These are phyloP conservation scores for Agroathelia rolfsii DNA, from an alignment of 1,284 basidiomycete species.

Conservation along the genomic window DNA sequence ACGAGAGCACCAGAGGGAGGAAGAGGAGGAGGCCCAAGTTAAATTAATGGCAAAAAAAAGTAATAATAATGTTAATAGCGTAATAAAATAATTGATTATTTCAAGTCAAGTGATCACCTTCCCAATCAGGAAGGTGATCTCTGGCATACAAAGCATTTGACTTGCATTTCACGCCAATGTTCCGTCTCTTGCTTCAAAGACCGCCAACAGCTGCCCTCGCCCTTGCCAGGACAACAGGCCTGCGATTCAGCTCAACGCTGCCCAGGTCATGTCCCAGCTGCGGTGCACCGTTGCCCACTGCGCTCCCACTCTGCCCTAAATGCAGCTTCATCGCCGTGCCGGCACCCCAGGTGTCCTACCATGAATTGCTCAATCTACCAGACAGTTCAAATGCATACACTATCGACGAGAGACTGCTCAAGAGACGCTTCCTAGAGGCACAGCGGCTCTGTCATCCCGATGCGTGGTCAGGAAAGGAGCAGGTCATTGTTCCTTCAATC, in stretches of 20 bases:
- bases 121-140: no score
- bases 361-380: slow-evolving; percentile 53
- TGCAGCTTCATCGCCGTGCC: slow-evolving; percentile 59
- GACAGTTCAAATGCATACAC: slow-evolving; percentile 56
- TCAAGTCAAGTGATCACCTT: no score
- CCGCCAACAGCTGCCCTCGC: background rate
- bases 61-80: no score
- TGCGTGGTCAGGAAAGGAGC: slow-evolving; percentile 56
- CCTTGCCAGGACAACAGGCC: no score
- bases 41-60: no score
- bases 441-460: slow-evolving; percentile 79
- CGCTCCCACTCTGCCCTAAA: slow-evolving; percentile 56
- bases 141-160: no score
- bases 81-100: no score
- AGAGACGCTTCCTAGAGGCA: slow-evolving; percentile 50
- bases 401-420: slow-evolving; percentile 44
- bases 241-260: no score
- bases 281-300: slow-evolving; percentile 41
- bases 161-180: no score
- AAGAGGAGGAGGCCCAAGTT: no score
- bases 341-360: slow-evolving; percentile 38
- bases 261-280: slow-evolving; percentile 47
- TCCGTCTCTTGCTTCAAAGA: no score
- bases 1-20: no score
- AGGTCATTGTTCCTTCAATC: slow-evolving; percentile 28